Base-by-base conservation (phyloP, 345 rosid genomes). In the Laguncularia racemosa region DNA sequence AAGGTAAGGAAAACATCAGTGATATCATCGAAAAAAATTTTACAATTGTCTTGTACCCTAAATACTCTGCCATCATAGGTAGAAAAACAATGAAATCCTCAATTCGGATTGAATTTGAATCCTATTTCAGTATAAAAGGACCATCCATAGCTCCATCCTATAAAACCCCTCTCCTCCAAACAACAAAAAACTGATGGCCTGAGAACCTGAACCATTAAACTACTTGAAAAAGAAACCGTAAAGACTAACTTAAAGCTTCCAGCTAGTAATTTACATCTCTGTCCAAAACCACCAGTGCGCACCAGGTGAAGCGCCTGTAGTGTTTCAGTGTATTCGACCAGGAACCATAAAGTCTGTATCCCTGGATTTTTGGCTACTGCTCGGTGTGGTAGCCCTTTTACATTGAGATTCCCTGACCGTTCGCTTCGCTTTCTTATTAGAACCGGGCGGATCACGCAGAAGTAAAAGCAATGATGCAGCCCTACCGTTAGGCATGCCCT, bases 351-450 rank as follows among this genome's bases (percentile, higher is more conserved):
- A 44, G 47, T n/a, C n/a, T n/a, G n/a, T n/a, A n/a, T n/a, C n/a
- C n/a, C n/a, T n/a, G n/a, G 62, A 63, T 40, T 67, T 75, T 16
- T 59, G 38, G 23, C 73, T 68, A 55, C 64, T 61, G 59, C 62
- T 44, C 7, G 74, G 67, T 53, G 75, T 69, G 53, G 73, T 73
- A 20, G 53, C 57, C 62, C 65, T 70, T 63, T 74, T 76, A 58
- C 71, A 66, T 3, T 73, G 73, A 16, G 80, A 73, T 12, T 72
- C 67, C 53, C 66, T 57, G 47, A 20, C 5, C 57, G 58, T 67
- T 57, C 50, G 67, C 63, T 62, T 80, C 44, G 46, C 56, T 8
- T 18, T 15, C 61, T 68, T 66, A 59, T 58, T 54, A 52, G 59
- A 51, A 44, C 53, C 14, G 23, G 9, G 52, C 0, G 56, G 46